Evolutionary conservation across 2,329 filamentous ascomycete genomes (phyloP).

Genomic region (Coleophoma eucalyptorum): DNA sequence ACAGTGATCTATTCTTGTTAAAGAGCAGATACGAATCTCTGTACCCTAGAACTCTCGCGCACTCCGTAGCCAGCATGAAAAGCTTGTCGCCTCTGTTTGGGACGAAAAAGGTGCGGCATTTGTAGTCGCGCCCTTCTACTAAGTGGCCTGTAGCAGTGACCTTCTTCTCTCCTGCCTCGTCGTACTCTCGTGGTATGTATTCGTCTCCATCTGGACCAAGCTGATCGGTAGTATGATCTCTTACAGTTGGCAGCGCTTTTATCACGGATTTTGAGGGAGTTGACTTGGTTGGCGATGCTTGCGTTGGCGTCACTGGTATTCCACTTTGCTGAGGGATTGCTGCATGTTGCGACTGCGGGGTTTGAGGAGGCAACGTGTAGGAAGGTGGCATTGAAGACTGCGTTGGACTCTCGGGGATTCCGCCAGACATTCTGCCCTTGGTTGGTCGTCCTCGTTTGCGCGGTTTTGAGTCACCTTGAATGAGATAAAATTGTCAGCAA

Average conservation of each 20-base stretch:
- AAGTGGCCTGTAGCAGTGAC: conserved; percentile 80
- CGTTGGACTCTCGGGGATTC: conserved; percentile 53
- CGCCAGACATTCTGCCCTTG: conserved; percentile 36
- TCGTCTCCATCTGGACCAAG: conserved; percentile 86
- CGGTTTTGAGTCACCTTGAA: conserved; percentile 36
- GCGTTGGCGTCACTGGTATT: conserved; percentile 31
- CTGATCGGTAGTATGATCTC: conserved; percentile 96
- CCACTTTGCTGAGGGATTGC: conserved; percentile 24
- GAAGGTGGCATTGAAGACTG: conserved; percentile 44
- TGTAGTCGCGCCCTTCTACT: conserved; percentile 79
- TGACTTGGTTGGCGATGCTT: conserved; percentile 68
- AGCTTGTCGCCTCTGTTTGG: conserved; percentile 88
- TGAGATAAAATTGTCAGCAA: conserved; percentile 19
- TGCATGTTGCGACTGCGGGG: conserved; percentile 41
- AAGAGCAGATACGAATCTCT: conserved; percentile 97
- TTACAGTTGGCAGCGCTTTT: conserved; percentile 91
- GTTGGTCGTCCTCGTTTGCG: conserved; percentile 31
- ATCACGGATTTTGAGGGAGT: conserved; percentile 80
- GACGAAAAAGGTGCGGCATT: conserved; percentile 89
- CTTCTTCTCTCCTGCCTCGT: conserved; percentile 93
- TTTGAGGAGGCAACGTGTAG: conserved; percentile 47
- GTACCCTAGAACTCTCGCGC: conserved; percentile 88
- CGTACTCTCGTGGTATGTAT: conserved; percentile 89
- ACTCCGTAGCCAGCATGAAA: conserved; percentile 98
- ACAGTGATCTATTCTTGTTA: conserved; percentile 96